Evolutionary conservation across 1,284 basidiomycete species (phyloP), one percentile per base, ranked within the genome.

Genomic region (Puccinia hordei): DNA sequence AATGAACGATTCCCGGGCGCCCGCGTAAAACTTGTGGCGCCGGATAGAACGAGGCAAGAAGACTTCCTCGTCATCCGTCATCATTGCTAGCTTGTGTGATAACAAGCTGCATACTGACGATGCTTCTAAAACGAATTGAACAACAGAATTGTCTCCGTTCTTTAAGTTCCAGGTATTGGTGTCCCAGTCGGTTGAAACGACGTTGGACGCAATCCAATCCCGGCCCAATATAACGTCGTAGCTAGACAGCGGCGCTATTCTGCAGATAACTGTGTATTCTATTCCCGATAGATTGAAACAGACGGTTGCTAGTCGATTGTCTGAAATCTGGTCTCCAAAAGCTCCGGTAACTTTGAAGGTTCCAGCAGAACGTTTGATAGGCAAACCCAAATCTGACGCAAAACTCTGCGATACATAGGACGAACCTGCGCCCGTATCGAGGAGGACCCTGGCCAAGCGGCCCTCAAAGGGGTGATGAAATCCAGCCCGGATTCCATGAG

Each of bases 351-450:
- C 61, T 17, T n/a, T 65, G 61, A 65, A 65, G 22, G 35, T n/a
- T 0, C 4, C 9, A 2, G 61, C 13, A 19, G 61, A 65, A 65
- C 30, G 61, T n/a, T 0, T 38, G 13, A 41, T 53, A 3, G 10
- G 19, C 38, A 53, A 55, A 0, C 17, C 33, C 1, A 3, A 2
- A 22, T 57, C 24, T 1, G 22, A 22, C 3, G 41, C 51, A 55
- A 73, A 57, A 24, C 10, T 12, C 4, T 33, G 17, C 6, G 72
- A 53, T 8, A 73, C 38, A 24, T 73, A 73, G 0, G 5, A 55
- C 61, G 19, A 65, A 30, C 53, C 38, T 38, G 72, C 72, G 38
- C 72, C 72, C 0, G 72, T 73, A 30, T 73, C 72, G 22, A 73
- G 17, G 51, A 73, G 57, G 35, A 73, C 57, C 57, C 57, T 57